Base-by-base conservation (phyloP, 148 eudicot species). In the Dysphania ambrosioides region DNA sequence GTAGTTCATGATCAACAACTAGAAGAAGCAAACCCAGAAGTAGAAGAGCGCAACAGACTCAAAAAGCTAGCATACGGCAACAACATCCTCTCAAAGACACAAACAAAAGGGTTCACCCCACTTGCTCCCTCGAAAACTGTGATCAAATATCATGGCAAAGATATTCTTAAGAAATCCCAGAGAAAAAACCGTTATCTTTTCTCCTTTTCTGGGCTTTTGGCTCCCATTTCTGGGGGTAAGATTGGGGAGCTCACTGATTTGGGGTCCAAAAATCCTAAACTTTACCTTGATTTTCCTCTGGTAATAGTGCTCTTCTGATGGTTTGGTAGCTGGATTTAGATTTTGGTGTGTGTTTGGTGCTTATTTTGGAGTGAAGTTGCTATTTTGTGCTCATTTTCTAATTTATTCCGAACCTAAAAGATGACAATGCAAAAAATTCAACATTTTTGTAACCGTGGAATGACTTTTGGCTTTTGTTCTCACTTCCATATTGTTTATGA, bases 281-380 rank as follows among this genome's bases (percentile, higher is more conserved):
- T 93, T 8, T 93, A 91, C 79, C 91, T 93, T 67, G 83, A 91
- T 34, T 93, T 89, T 64, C 91, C 97, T 0, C 90, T 83, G 97
- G 98, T 91, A 36, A 6, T 35, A 0, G 57, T 41, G 0, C 26
- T 23, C 70, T 60, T 31, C 44, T 63, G 41, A 40, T 78, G 8
- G 15, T 24, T 63, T 64, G 32, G 7, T 53, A 36, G 27, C 19
- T 29, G 76, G 73, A 61, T 31, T 81, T 74, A 34, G 61, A 42
- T 65, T 10, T 70, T 47, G 2, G 49, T 61, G 51, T n/a, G 44
- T 60, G 5, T 44, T 64, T 6, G n/a, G 23, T 30, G 44, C 8
- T 6, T 5, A 31, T 31, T 63, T 18, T 64, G 38, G 51, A 51
- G 4, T 78, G 26, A 23, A 11, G 35, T 35, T 38, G 27, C 27